Evolutionary conservation across 371 early-diverging fungal genomes (phyloP).

Genomic region (Chytridiales sp.): DNA sequence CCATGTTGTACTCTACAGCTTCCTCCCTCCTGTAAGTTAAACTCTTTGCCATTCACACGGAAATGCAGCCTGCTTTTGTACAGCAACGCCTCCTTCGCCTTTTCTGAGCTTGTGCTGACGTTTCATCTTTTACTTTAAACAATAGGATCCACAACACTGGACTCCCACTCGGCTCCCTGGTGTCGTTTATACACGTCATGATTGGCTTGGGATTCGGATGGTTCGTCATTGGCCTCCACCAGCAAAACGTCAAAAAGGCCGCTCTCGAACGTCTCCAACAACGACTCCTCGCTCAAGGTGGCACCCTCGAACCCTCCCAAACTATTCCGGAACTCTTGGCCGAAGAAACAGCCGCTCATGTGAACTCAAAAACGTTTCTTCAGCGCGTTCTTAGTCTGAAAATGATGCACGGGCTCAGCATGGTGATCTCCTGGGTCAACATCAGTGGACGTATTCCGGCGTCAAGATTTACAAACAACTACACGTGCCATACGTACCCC

Average conservation of each 20-base stretch:
- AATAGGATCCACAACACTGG: conserved; percentile 33
- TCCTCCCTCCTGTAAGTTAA: conserved; percentile 22
- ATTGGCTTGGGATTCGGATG: conserved; percentile 27
- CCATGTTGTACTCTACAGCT: conserved; percentile 28
- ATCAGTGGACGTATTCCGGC: conserved; percentile 17
- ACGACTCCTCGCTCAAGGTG: background rate
- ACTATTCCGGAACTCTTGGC: background rate
- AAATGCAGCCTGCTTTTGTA: too few relatives aligned
- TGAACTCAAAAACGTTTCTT: background rate
- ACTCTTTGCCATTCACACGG: too few relatives aligned
- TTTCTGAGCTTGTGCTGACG: too few relatives aligned
- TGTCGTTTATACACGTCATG: conserved; percentile 21
- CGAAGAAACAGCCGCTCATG: background rate
- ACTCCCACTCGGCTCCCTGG: conserved; percentile 24
- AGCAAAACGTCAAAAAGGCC: conserved; percentile 2
- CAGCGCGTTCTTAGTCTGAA: too few relatives aligned
- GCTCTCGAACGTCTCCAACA: too few relatives aligned
- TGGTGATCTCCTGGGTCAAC: conserved; percentile 29
- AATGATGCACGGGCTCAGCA: conserved; percentile 22
- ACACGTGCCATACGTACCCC: conserved; percentile 14
- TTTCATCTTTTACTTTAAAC: too few relatives aligned
- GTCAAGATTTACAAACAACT: conserved; percentile 1
- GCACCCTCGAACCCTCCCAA: background rate
- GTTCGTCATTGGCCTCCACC: conserved; percentile 26
- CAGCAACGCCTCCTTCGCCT: too few relatives aligned